These are phyloP conservation scores for Tolypocladium pustulatum DNA, from an alignment of 2,329 filamentous ascomycete species.

Conservation along the genomic window DNA sequence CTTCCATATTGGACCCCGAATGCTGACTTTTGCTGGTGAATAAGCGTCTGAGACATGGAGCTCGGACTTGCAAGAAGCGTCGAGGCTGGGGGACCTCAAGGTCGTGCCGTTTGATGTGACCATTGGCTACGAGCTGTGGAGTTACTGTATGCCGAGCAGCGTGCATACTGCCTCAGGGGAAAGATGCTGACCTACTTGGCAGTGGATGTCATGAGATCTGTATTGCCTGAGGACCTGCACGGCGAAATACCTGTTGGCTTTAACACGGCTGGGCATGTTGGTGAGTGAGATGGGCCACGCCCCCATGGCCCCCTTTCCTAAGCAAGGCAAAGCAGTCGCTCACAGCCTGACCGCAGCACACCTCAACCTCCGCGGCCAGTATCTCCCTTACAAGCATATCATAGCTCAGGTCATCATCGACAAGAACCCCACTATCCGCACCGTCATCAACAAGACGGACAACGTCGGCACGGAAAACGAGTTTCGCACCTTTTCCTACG, in stretches of 20 bases:
- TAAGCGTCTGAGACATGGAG: conserved; percentile 63
- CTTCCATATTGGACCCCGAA: background rate
- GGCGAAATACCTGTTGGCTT: conserved; percentile 79
- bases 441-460: conserved; percentile 93
- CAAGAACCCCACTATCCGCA: conserved; percentile 73
- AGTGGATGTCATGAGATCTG: conserved; percentile 74
- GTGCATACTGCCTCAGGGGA: background rate
- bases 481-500: conserved; percentile 88
- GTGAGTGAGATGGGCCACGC: conserved; percentile 29
- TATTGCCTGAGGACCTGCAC: conserved; percentile 70
- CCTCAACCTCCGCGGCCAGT: conserved; percentile 76
- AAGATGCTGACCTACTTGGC: background rate
- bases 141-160: conserved; percentile 48
- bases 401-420: conserved; percentile 81
- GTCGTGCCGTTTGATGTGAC: conserved; percentile 66
- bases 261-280: conserved; percentile 79
- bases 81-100: conserved; percentile 56
- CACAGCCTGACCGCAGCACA: conserved; percentile 50
- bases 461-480: conserved; percentile 76
- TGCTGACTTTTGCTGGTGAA: background rate
- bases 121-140: conserved; percentile 80
- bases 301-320: too few relatives aligned
- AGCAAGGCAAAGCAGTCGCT: background rate
- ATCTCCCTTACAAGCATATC: conserved; percentile 73
- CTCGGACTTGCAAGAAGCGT: conserved; percentile 53